Percentiles rank a stretch among this genome's conserved stretches.
Evolutionary conservation across 257 asterid genomes (phyloP).

Genomic region (Avicennia marina): DNA sequence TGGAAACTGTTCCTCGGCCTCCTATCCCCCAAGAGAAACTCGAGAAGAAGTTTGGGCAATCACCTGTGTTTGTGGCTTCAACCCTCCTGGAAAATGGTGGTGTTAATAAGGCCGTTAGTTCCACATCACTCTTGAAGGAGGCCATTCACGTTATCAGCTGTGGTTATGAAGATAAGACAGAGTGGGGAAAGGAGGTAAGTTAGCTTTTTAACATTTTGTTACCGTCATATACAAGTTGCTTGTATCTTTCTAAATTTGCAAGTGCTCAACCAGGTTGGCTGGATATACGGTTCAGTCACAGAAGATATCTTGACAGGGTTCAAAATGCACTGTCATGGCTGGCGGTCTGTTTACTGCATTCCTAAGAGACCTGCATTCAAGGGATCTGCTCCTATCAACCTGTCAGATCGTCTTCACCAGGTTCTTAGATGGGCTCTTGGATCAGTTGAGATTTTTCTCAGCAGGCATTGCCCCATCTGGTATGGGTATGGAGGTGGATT

Average conservation of each 20-base stretch:
- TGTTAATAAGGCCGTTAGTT: slow-evolving; percentile 27
- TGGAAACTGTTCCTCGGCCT: slow-evolving; percentile 20
- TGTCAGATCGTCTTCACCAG: slow-evolving; percentile 77
- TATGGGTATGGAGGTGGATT: slow-evolving; percentile 74
- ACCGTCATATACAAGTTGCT: not conserved
- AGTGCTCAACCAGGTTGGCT: slow-evolving; percentile 49
- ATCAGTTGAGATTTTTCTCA: slow-evolving; percentile 65
- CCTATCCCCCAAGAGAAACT: slow-evolving; percentile 44
- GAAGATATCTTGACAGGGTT: slow-evolving; percentile 77
- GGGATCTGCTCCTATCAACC: slow-evolving; percentile 71
- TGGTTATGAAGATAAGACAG: slow-evolving; percentile 69
- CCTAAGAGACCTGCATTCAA: slow-evolving; percentile 64
- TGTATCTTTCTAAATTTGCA: not conserved
- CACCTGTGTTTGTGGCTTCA: slow-evolving; percentile 60
- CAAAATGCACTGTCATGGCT: slow-evolving; percentile 78
- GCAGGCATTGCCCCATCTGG: slow-evolving; percentile 77
- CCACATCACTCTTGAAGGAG: slow-evolving; percentile 46
- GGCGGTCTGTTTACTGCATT: slow-evolving; percentile 73
- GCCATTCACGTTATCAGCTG: slow-evolving; percentile 72
- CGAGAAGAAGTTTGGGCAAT: slow-evolving; percentile 60
- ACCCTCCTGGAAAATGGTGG: slow-evolving; percentile 56
- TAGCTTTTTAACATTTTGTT: no score
- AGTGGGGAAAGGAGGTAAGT: slow-evolving; percentile 75
- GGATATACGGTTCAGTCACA: slow-evolving; percentile 76
- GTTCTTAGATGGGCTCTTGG: slow-evolving; percentile 84